Evolutionary conservation across 192 early-diverging fungal species (phyloP).

Genomic region (Umbelopsis isabellina): DNA sequence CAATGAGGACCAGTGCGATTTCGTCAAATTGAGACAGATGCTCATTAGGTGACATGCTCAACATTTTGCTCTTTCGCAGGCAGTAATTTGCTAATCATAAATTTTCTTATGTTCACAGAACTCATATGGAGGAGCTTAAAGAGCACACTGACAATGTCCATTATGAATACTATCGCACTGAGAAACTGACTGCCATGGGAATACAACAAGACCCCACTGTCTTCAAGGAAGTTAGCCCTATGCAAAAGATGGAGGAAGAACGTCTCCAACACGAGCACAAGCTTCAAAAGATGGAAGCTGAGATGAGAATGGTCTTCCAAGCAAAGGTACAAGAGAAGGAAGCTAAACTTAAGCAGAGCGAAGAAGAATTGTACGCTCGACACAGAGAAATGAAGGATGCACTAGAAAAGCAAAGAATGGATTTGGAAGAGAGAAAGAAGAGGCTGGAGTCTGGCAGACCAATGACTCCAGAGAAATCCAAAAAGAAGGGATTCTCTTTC

Average conservation of each 20-base stretch:
- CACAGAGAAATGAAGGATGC: conserved; percentile 99
- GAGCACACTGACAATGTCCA: conserved; percentile 90
- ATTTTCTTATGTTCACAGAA: conserved; percentile 47
- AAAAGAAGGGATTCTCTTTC: conserved; percentile 72
- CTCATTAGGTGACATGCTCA: conserved; percentile 56
- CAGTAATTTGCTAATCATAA: neutral
- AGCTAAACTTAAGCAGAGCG: conserved; percentile 96
- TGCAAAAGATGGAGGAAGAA: conserved; percentile 90
- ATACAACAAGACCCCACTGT: conserved; percentile 81
- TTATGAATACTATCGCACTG: conserved; percentile 97
- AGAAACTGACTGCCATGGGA: conserved; percentile 89
- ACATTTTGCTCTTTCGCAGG: neutral
- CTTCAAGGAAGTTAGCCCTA: conserved; percentile 73
- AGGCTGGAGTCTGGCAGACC: conserved; percentile 76
- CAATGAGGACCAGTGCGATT: conserved; percentile 95
- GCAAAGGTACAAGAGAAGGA: conserved; percentile 99
- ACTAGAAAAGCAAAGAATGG: conserved; percentile 89
- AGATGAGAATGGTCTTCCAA: conserved; percentile 99
- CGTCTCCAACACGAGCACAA: conserved; percentile 91
- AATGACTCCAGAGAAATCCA: conserved; percentile 72
- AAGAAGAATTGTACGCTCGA: conserved; percentile 95
- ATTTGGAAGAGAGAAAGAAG: conserved; percentile 97
- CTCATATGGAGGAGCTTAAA: conserved; percentile 98
- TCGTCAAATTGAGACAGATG: conserved; percentile 94
- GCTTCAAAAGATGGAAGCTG: conserved; percentile 98